A percentile compares a stretch with the other conserved stretches of the same genome.
phyloP scores from a whole-genome alignment of 306 rosid species.

The Quercus suber region DNA sequence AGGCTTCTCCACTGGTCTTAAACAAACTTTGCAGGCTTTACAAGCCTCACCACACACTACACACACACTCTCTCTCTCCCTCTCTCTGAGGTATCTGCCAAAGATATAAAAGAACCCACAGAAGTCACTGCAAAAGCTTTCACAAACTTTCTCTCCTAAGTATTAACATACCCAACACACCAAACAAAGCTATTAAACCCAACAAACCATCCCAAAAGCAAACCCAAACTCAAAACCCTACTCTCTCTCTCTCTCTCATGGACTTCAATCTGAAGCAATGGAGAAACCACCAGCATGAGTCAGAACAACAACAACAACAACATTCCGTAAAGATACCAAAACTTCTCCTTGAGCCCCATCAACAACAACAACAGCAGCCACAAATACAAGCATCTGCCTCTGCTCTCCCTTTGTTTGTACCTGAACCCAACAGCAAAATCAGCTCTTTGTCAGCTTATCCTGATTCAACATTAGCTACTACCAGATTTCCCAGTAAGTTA shows the following conservation, averaged over 20 bases:
- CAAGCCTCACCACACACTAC: constrained; percentile 39
- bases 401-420: constrained; percentile 71
- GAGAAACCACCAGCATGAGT: constrained; percentile 85
- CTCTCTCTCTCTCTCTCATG: constrained; percentile 40
- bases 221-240: background rate
- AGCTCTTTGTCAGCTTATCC: constrained; percentile 51
- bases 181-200: constrained; percentile 16
- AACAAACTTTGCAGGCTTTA: constrained; percentile 82
- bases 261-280: constrained; percentile 87
- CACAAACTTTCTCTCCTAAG: constrained; percentile 28
- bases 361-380: constrained; percentile 11
- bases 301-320: constrained; percentile 48
- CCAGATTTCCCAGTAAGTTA: constrained; percentile 59
- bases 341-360: constrained; percentile 56
- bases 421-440: constrained; percentile 60
- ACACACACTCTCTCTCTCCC: background rate
- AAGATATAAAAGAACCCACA: constrained; percentile 42
- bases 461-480: constrained; percentile 40
- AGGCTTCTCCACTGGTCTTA: constrained; percentile 44
- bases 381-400: constrained; percentile 26
- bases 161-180: constrained; percentile 34
- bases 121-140: constrained; percentile 35
- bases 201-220: constrained; percentile 20
- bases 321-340: constrained; percentile 83
- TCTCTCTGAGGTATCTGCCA: constrained; percentile 38